phyloP scores from a whole-genome alignment of 768 basidiomycete genomes.

The Trametes coccinea region DNA sequence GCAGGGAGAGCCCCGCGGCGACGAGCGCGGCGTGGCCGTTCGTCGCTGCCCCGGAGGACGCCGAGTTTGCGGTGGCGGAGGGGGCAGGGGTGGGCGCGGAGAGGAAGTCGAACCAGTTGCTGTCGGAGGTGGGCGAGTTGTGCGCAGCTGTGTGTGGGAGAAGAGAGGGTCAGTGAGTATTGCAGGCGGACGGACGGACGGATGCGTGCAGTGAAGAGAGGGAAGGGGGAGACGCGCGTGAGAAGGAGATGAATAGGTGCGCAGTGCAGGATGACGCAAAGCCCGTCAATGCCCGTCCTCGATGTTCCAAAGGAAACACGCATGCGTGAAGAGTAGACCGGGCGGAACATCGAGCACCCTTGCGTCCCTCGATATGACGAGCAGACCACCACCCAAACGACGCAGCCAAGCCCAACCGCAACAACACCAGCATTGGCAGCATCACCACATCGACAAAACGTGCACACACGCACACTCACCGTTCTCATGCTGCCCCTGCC shows the following conservation, averaged over 20 bases:
- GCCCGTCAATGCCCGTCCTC: background rate
- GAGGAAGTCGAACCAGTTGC: slow-evolving; percentile 27
- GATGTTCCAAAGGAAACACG: background rate
- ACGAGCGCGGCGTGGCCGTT: background rate
- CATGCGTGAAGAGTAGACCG: background rate
- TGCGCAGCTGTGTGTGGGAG: slow-evolving; percentile 5
- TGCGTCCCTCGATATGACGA: too few relatives aligned
- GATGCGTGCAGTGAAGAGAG: background rate
- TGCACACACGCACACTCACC: slow-evolving; percentile 7
- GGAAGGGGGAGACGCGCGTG: background rate
- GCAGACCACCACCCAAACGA: too few relatives aligned
- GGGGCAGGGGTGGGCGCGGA: slow-evolving; percentile 1
- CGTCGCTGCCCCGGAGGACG: background rate
- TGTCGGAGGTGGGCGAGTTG: slow-evolving; percentile 2
- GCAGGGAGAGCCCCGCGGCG: slow-evolving; percentile 12
- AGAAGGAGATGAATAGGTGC: background rate
- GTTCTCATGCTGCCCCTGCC: slow-evolving; percentile 19
- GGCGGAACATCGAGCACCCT: background rate
- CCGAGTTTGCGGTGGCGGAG: background rate
- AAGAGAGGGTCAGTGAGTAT: background rate
- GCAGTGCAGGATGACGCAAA: background rate
- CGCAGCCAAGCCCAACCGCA: background rate
- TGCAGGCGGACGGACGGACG: background rate
- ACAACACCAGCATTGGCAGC: background rate
- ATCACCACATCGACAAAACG: background rate